Percentiles rank a stretch among this genome's conserved stretches.
phyloP scores from a whole-genome alignment of 345 rosid genomes.

The Eucalyptus victrix region DNA sequence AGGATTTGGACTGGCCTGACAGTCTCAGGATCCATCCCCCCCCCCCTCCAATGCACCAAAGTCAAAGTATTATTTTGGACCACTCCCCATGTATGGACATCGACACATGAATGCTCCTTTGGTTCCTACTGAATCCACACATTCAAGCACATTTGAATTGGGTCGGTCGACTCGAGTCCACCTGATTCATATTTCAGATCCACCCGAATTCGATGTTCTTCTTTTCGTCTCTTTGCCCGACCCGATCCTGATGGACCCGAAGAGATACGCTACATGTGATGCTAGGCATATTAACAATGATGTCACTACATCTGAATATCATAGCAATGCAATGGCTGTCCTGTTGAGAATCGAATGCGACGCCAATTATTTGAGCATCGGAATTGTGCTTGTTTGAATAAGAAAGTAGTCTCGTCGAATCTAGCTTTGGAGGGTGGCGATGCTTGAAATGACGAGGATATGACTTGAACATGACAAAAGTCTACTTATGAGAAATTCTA shows the following conservation, averaged over 20 bases:
- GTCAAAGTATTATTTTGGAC: background rate
- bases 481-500: background rate
- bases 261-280: background rate
- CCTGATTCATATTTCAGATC: background rate
- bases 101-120: background rate
- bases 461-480: background rate
- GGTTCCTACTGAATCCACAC: background rate
- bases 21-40: background rate
- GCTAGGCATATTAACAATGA: background rate
- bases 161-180: background rate
- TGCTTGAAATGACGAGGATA: background rate
- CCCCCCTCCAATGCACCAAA: background rate
- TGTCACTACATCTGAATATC: accelerated
- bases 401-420: background rate
- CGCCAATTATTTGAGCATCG: background rate
- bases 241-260: background rate
- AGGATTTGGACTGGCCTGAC: background rate
- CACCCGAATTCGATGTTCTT: background rate
- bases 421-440: background rate
- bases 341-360: background rate
- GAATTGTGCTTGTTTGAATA: background rate
- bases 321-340: background rate
- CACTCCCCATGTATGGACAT: background rate
- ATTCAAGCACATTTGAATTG: background rate
- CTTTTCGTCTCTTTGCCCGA: background rate